These are phyloP conservation scores for Eremochloa ophiuroides DNA, from an alignment of 176 grass and related monocot genomes.

Conservation along the genomic window DNA sequence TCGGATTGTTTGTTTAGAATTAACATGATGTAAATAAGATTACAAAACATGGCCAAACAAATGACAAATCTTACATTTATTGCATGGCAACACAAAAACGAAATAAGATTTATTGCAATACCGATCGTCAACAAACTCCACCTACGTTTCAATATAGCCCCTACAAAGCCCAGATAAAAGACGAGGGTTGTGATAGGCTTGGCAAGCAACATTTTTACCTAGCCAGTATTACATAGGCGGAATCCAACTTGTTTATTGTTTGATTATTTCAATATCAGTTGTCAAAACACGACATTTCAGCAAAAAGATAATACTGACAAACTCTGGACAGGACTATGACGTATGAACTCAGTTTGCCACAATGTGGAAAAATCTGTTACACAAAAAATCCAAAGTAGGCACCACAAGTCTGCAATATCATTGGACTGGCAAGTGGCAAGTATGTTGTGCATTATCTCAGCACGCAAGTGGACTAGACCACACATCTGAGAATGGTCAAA, in stretches of 20 bases:
- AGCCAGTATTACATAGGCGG: not conserved
- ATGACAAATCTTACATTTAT: not conserved
- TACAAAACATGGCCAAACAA: conserved; percentile 9
- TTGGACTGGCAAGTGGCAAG: not conserved
- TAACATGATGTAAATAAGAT: conserved; percentile 1
- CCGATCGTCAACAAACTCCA: not conserved
- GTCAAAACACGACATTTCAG: not conserved
- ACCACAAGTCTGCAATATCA: not conserved
- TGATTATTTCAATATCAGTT: not conserved
- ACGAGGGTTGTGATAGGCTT: not conserved
- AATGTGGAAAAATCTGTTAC: not conserved
- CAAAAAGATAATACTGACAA: not conserved
- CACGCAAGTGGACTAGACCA: not conserved
- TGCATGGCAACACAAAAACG: not conserved
- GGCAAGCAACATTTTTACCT: not conserved
- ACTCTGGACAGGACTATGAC: not conserved
- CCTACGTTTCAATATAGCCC: not conserved
- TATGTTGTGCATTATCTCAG: not conserved
- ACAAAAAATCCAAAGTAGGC: not conserved
- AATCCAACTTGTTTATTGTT: not conserved
- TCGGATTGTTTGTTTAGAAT: not conserved
- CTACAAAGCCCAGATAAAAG: not conserved
- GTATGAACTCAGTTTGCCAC: not conserved
- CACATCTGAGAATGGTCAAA: not conserved
- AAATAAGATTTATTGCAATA: not conserved